Conservation (phyloP, 1,284 basidiomycete genomes). For the Cyathus olla region DNA sequence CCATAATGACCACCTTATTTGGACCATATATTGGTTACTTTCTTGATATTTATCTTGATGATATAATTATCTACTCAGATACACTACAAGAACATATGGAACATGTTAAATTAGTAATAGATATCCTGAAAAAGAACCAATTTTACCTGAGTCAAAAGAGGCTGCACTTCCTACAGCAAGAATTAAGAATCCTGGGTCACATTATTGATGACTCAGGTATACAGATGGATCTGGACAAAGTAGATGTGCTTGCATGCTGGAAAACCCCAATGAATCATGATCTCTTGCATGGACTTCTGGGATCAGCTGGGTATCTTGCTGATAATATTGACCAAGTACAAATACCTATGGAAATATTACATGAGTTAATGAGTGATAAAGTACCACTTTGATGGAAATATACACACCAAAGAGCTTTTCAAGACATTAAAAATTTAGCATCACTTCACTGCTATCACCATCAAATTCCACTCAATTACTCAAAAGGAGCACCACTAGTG, state of each 20-base stretch:
- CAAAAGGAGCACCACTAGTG: slow-evolving; percentile 15
- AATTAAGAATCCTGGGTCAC: slow-evolving; percentile 43
- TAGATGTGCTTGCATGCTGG: slow-evolving; percentile 43
- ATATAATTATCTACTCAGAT: slow-evolving; percentile 48
- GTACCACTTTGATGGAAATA: slow-evolving; percentile 34
- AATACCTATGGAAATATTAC: slow-evolving; percentile 41
- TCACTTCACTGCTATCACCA: slow-evolving; percentile 12
- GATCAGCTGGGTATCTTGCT: slow-evolving; percentile 38
- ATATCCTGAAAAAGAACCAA: slow-evolving; percentile 31
- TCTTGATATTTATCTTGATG: slow-evolving; percentile 37
- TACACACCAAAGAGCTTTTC: slow-evolving; percentile 43
- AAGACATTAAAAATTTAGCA: slow-evolving; percentile 33
- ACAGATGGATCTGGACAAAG: slow-evolving; percentile 48
- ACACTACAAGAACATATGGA: slow-evolving; percentile 42
- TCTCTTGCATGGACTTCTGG: slow-evolving; percentile 37
- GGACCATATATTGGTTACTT: slow-evolving; percentile 26
- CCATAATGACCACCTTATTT: slow-evolving; percentile 10
- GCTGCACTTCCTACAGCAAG: slow-evolving; percentile 28
- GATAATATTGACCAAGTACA: slow-evolving; percentile 34
- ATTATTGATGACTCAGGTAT: slow-evolving; percentile 47
- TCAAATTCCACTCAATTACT: slow-evolving; percentile 17
- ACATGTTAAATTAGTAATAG: slow-evolving; percentile 38
- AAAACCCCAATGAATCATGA: slow-evolving; percentile 34
- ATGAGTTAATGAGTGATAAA: slow-evolving; percentile 27
- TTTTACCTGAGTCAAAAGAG: slow-evolving; percentile 41